These are phyloP conservation scores for Skeletonema tropicum DNA, from an alignment of 108 stramenopile genomes.

Conservation along the genomic window DNA sequence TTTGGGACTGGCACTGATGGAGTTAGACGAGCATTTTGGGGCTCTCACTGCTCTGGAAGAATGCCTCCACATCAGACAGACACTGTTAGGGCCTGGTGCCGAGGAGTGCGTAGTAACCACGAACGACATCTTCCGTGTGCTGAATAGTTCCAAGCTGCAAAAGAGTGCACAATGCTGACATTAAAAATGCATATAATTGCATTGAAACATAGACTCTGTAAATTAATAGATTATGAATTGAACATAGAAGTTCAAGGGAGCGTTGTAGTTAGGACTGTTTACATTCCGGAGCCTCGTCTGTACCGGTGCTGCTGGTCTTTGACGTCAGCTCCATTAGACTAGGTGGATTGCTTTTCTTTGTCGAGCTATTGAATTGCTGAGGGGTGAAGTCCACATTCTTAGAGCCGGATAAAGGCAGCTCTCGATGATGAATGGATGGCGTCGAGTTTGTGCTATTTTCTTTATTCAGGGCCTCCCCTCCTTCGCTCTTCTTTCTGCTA, in stretches of 20 bases:
- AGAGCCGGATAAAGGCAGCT: constrained; percentile 9
- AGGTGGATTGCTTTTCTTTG: constrained; percentile 15
- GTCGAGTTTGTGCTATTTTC: constrained; percentile 41
- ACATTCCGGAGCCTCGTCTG: constrained; percentile 29
- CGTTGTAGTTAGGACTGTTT: constrained; percentile 39
- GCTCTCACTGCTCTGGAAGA: constrained; percentile 16
- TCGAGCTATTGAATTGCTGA: constrained; percentile 4
- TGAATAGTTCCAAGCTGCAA: neutral
- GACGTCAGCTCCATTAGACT: constrained; percentile 33
- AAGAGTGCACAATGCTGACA: neutral
- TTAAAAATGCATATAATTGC: too few species aligned
- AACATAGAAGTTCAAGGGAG: neutral
- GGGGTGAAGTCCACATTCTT: constrained; percentile 32
- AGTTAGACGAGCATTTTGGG: constrained; percentile 10
- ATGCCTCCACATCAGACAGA: constrained; percentile 14
- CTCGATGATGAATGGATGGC: constrained; percentile 6
- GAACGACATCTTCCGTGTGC: constrained; percentile 7
- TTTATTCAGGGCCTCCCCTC: constrained; percentile 3
- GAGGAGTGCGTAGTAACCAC: constrained; percentile 13
- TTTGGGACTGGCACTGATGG: constrained; percentile 14
- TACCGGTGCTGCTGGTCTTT: constrained; percentile 8
- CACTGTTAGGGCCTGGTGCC: constrained; percentile 5
- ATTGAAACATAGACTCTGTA: neutral
- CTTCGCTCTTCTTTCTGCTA: constrained; percentile 14
- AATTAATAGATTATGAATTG: neutral